Base-by-base conservation (phyloP, 148 eudicot genomes). In the Diospyros lotus region DNA sequence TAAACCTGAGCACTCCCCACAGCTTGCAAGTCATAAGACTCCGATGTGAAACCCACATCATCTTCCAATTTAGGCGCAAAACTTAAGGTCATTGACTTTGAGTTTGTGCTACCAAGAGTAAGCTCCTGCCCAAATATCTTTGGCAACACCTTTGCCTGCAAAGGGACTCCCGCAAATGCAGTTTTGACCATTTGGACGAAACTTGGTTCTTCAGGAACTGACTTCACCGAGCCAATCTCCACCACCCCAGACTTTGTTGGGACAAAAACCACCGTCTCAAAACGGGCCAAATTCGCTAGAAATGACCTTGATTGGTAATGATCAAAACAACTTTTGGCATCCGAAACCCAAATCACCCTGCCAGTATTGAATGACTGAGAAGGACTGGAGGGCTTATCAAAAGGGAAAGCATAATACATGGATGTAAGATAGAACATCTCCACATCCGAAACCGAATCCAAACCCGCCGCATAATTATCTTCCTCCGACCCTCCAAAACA, bases 361-460 rank as follows among this genome's bases (percentile, higher is more conserved):
- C 94, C 93, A 53, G 89, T 86, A 43, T 82, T 83, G 76, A 90
- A 90, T 6, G 93, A 88, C 53, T 90, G 89, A 6, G 96, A 89
- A 61, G 98, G 98, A 76, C 87, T 87, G 3, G 88, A 85, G 40
- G 90, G 85, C 74, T 86, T 85, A 79, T 95, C 97, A 44, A 95
- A 80, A 0, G 84, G 85, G 69, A 95, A 95, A 52, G 90, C 81
- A 76, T 89, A 91, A 76, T 86, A 92, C 97, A 95, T 93, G 0
- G 97, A 92, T 15, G 96, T 82, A 64, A 90, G 86, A 76, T 84
- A 93, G 79, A 95, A 80, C 96, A 95, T 88, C 81, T 90, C 94
- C 40, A 93, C 72, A 84, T 91, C 91, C 0, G 99, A 95, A 69
- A 95, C 88, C 40, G 62, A 75, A 80, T 89, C 93, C 73, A 89